Evolutionary conservation across 768 basidiomycete species (phyloP), one percentile per base, ranked within the genome.

Genomic region (Tulasnella sp.): DNA sequence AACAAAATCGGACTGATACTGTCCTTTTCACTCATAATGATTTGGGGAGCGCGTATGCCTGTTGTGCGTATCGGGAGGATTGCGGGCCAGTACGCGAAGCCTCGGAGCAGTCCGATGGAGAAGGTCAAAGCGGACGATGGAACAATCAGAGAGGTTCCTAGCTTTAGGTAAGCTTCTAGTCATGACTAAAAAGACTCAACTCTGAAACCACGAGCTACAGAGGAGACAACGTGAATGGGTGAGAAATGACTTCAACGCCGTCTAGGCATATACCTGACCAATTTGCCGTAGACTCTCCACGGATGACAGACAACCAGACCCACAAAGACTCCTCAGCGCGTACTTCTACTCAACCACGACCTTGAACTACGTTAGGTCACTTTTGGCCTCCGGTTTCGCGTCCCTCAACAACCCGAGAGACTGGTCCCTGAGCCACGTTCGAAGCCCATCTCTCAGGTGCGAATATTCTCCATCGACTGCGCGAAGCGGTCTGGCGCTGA

Each of bases 171-270:
- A 19, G 86, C 79, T n/a, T 40, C 1, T 37, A 26, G 19, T n/a
- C 22, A 19, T 12, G 36, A n/a, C 5, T 59, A 29, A 29, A 19
- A 35, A 41, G 9, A 37, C 36, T 34, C 42, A 36, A n/a, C 67
- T 72, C 12, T 68, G 29, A 4, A 11, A 29, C 17, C 0, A 1
- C 40, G 5, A 16, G 0, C 52, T 71, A 37, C 77, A 94, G 96
- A 76, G 97, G 97, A 16, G 96, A 99, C 81, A 98, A 96, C 77
- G 89, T 99, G 62, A 98, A 99, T 76, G 94, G 95, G 87, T 89
- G 79, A 74, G 86, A 39, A n/a, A 35, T 6, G 5, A 26, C 11
- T 59, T 3, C 26, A n/a, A 29, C 52, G 0, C 11, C 9, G 0
- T 9, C 26, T 1, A 22, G 29, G 29, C 79, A 47, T 22, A 74